Conservation (phyloP, 2,329 filamentous ascomycete genomes). For the Botrytis tulipae region DNA sequence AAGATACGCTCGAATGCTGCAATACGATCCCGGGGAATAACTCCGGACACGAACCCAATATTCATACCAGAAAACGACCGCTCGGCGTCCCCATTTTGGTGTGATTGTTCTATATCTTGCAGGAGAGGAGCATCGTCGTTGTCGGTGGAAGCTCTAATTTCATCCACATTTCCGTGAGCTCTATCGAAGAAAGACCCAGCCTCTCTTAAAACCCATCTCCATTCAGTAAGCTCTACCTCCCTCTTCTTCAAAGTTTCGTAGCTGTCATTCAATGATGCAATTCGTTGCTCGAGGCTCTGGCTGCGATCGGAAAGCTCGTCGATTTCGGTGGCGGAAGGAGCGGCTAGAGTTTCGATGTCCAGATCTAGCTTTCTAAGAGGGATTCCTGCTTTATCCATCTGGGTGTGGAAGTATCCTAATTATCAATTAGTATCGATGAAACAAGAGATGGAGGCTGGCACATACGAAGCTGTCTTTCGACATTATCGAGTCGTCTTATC, state of each 20-base stretch:
- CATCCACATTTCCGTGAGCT: slow-evolving; percentile 92
- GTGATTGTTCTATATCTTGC: slow-evolving; percentile 86
- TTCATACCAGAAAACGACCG: slow-evolving; percentile 96
- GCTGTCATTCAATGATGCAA: slow-evolving; percentile 91
- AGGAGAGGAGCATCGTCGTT: slow-evolving; percentile 87
- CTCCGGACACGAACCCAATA: slow-evolving; percentile 96
- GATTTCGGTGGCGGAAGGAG: slow-evolving; percentile 90
- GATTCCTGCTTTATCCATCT: slow-evolving; percentile 93
- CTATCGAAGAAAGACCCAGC: slow-evolving; percentile 97
- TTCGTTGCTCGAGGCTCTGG: slow-evolving; percentile 86
- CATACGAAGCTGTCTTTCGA: slow-evolving; percentile 94
- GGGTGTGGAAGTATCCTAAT: slow-evolving; percentile 83
- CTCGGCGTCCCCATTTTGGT: slow-evolving; percentile 59
- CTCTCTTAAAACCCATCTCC: slow-evolving; percentile 96
- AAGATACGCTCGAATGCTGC: slow-evolving; percentile 95
- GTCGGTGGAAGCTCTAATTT: slow-evolving; percentile 87
- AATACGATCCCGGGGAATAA: slow-evolving; percentile 89
- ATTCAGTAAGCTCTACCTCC: slow-evolving; percentile 94
- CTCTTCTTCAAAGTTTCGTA: slow-evolving; percentile 98
- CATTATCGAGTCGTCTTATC: slow-evolving; percentile 95
- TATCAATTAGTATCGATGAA: slow-evolving; percentile 23
- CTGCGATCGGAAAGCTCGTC: slow-evolving; percentile 92
- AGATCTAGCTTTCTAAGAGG: slow-evolving; percentile 86
- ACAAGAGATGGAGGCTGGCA: slow-evolving; percentile 30
- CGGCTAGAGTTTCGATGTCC: slow-evolving; percentile 80